Base-by-base conservation (phyloP, 331 rosid species). In the Acacia pycnantha region DNA sequence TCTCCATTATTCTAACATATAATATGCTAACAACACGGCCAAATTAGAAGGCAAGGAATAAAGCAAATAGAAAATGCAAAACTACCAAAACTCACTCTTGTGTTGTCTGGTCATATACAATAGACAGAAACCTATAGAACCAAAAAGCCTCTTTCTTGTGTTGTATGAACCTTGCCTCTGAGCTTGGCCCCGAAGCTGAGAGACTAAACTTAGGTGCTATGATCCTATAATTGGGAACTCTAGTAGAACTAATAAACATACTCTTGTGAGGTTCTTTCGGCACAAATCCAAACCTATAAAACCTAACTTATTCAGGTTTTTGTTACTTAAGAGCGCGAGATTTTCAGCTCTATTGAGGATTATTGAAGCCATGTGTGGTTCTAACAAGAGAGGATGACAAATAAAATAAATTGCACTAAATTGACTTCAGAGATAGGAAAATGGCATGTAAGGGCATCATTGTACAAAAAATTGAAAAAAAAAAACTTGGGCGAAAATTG, bases 61-160 rank as follows among this genome's bases (percentile, higher is more conserved):
- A 31, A 4, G 35, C 35, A 31, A 31, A 31, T 4, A 31, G 0
- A 31, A 31, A 31, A 31, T 31, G 35, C 35, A 31, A 0, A 31
- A 31, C 35, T 31, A 31, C 3, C 35, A 31, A 31, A 31, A 31
- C 35, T 31, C 4, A 3, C 35, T 31, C 35, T 31, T 31, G 35
- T 31, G 35, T 31, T 31, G 35, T 50, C 37, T 91, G 94, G 80
- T 90, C 92, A 18, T 91, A 91, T 77, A 91, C 88, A 71, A 89
- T 89, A 10, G 94, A 91, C 11, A 91, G 87, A 43, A 90, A 90
- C 78, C 92, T 82, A 71, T 89, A 89, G 79, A 90, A 90, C 94
- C 92, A 90, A 62, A 91, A 91, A 1, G 94, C 94, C 80, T 91
- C 91, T 40, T 89, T 86, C 82, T 91, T 89, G 88, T 91, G 90